These are phyloP conservation scores for Suillus americanus DNA, from an alignment of 768 basidiomycete genomes.

Conservation along the genomic window DNA sequence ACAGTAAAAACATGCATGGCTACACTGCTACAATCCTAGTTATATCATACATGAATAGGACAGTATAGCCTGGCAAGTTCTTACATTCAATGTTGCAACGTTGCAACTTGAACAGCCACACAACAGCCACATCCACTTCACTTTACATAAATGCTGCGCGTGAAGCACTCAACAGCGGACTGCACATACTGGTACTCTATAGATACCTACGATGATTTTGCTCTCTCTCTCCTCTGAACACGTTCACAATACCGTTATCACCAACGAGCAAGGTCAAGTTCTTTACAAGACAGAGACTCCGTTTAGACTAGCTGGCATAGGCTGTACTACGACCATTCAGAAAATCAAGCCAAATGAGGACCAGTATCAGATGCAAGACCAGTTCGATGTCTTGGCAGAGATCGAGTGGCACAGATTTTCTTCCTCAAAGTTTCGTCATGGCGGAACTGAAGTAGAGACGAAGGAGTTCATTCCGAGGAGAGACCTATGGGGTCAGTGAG, in stretches of 20 bases:
- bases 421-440: slow-evolving; percentile 30
- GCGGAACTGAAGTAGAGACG: slow-evolving; percentile 25
- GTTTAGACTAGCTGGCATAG: slow-evolving; percentile 1
- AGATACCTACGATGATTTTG: slow-evolving; percentile 13
- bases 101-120: too few relatives aligned
- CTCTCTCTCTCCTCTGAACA: slow-evolving; percentile 21
- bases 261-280: slow-evolving; percentile 25
- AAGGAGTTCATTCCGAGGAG: slow-evolving; percentile 25
- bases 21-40: not conserved
- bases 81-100: too few relatives aligned
- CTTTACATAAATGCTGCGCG: not conserved
- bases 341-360: slow-evolving; percentile 25
- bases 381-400: slow-evolving; percentile 31
- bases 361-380: slow-evolving; percentile 25
- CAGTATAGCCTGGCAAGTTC: not conserved
- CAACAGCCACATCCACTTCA: not conserved
- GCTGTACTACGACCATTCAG: slow-evolving; percentile 23
- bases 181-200: too few relatives aligned
- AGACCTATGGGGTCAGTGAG: slow-evolving; percentile 25
- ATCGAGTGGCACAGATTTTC: slow-evolving; percentile 35
- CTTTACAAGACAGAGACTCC: slow-evolving; percentile 30
- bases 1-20: not conserved
- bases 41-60: not conserved
- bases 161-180: not conserved
- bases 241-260: slow-evolving; percentile 25